phyloP scores from a whole-genome alignment of 2,329 filamentous ascomycete species.

The Teratosphaeria epicoccoides region DNA sequence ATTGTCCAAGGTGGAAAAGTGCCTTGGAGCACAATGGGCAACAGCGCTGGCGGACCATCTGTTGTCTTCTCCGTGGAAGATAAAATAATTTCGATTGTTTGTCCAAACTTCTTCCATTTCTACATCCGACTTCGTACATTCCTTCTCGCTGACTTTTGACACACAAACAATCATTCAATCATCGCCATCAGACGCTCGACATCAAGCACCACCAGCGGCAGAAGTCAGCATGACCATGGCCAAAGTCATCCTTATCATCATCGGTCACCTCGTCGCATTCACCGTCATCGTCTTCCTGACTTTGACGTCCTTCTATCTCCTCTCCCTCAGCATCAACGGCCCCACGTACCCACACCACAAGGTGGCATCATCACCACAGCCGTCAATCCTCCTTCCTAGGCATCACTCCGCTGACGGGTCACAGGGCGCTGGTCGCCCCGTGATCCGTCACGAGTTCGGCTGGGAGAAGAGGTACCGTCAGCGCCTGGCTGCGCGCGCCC shows the following conservation, averaged over 20 bases:
- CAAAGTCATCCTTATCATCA: background rate
- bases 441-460: background rate
- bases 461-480: background rate
- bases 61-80: background rate
- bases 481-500: background rate
- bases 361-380: background rate
- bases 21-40: background rate
- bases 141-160: too few species aligned
- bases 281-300: background rate
- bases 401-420: background rate
- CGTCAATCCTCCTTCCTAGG: background rate
- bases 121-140: background rate
- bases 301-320: background rate
- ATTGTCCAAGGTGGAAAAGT: too few species aligned
- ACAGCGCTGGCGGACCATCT: background rate
- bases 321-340: background rate
- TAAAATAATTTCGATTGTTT: background rate
- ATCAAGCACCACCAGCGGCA: background rate
- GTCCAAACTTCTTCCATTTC: background rate
- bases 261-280: background rate
- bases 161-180: background rate
- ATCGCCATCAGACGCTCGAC: too few species aligned
- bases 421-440: background rate
- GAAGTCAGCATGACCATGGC: background rate
- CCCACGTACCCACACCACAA: background rate